Evolutionary conservation across 148 eudicot species (phyloP), one percentile per base, ranked within the genome.

Genomic region (Vaccinium myrtillus): DNA sequence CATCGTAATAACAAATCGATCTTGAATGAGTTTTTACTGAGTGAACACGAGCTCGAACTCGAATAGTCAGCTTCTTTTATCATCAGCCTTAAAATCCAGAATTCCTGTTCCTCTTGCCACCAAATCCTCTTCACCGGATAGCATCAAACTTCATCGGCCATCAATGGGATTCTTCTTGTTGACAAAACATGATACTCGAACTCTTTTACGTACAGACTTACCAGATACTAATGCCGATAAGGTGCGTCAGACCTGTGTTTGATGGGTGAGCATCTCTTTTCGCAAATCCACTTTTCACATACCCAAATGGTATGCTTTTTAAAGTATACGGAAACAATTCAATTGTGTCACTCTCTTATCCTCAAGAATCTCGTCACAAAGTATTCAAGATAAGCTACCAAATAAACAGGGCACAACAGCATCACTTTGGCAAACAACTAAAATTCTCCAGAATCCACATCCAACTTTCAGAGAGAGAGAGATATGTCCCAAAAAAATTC

Each of bases 321-420:
- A 18, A 39, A 39, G 43, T 43, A 16, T 39, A 74, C 21, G 6
- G 9, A 74, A 74, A 30, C 48, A 30, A 67, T 77, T 25, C 80
- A 25, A 53, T 51, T 51, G 61, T 49, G 61, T 49, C 79, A 51
- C 25, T 77, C 59, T 77, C 59, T 49, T 77, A 51, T 77, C 61
- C 43, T 78, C 81, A 25, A 23, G 59, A 76, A 48, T 49, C 56
- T 12, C 30, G 54, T 49, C 36, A n/a, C 55, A 51, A 14, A 23
- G 58, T 23, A 23, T 12, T 21, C 79, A 50, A 77, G 49, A 11
- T 8, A 15, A 11, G 19, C 14, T 16, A 51, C 79, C 27, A n/a
- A 12, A 12, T 11, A 50, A 36, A 16, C 53, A 43, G 78, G 53
- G 54, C 53, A 75, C 49, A 19, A 9, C 13, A 4, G 13, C 25